Conservation (phyloP, 169 alveolate genomes). For the Cryptosporidium sp. region DNA sequence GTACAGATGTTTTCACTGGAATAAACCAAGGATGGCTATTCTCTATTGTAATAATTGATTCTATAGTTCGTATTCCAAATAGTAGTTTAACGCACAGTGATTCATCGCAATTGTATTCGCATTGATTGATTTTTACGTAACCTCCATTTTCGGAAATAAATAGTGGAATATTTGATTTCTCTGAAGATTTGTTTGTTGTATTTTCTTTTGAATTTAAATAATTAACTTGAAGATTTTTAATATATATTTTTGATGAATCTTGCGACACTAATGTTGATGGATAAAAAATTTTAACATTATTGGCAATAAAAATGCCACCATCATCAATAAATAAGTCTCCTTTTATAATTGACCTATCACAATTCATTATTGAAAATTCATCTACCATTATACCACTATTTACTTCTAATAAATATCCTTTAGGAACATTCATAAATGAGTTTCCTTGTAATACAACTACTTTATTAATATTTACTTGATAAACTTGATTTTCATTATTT, state of each 20-base stretch:
- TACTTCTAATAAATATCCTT: slow-evolving; percentile 24
- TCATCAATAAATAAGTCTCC: slow-evolving; percentile 69
- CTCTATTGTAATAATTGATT: slow-evolving; percentile 21
- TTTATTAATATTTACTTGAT: slow-evolving; percentile 13
- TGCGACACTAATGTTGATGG: slow-evolving; percentile 28
- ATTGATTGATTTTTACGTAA: slow-evolving; percentile 3
- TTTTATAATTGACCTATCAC: neutral
- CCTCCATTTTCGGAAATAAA: slow-evolving; percentile 62
- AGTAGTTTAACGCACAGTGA: slow-evolving; percentile 2
- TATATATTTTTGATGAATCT: slow-evolving; percentile 44
- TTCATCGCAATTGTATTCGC: slow-evolving; percentile 27
- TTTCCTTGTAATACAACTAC: slow-evolving; percentile 60
- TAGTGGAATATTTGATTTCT: neutral
- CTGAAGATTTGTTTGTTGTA: neutral
- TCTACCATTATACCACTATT: slow-evolving; percentile 51
- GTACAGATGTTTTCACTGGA: slow-evolving; percentile 25
- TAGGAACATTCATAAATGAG: slow-evolving; percentile 27
- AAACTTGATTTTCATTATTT: neutral
- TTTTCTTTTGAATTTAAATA: neutral
- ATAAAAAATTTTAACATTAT: neutral
- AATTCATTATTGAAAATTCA: slow-evolving; percentile 42
- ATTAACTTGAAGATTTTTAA: neutral
- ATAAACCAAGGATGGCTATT: slow-evolving; percentile 51
- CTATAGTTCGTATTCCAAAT: slow-evolving; percentile 51
- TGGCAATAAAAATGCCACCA: slow-evolving; percentile 46